Conservation (phyloP, 495 filamentous ascomycete genomes). For the Tetracladium marchalianum region DNA sequence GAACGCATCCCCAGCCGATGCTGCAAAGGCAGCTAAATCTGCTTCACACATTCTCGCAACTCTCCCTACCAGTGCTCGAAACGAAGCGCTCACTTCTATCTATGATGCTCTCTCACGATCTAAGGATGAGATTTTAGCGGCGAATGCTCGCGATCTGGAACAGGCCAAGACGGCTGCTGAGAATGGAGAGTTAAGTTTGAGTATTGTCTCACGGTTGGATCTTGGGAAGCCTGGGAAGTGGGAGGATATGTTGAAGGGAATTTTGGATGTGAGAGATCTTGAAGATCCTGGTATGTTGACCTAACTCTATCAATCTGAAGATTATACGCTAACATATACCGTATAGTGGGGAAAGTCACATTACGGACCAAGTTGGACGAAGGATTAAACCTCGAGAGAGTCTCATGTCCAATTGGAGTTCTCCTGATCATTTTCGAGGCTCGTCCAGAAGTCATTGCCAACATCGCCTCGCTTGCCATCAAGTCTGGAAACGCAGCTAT, state of each 20-base stretch:
- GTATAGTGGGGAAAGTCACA: slow-evolving; percentile 71
- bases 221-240: slow-evolving; percentile 79
- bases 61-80: slow-evolving; percentile 54
- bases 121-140: slow-evolving; percentile 66
- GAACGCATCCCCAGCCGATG: slow-evolving; percentile 54
- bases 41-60: slow-evolving; percentile 62
- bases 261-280: slow-evolving; percentile 77
- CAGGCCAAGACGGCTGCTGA: slow-evolving; percentile 61
- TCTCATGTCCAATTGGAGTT: slow-evolving; percentile 90
- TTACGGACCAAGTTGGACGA: slow-evolving; percentile 83
- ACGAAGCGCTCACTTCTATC: slow-evolving; percentile 75
- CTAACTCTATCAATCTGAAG: not conserved
- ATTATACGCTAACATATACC: not conserved
- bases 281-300: slow-evolving; percentile 65
- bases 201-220: slow-evolving; percentile 85
- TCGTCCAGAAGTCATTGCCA: slow-evolving; percentile 95
- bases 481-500: slow-evolving; percentile 98
- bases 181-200: slow-evolving; percentile 66
- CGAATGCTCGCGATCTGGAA: slow-evolving; percentile 75
- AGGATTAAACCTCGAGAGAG: slow-evolving; percentile 70
- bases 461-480: slow-evolving; percentile 92
- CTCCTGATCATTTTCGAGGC: slow-evolving; percentile 97
- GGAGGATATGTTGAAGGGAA: slow-evolving; percentile 95
- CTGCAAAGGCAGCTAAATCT: slow-evolving; percentile 57
- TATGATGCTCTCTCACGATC: slow-evolving; percentile 58